These are phyloP conservation scores for Alternaria rosae DNA, from an alignment of 2,329 filamentous ascomycete genomes.

Conservation along the genomic window DNA sequence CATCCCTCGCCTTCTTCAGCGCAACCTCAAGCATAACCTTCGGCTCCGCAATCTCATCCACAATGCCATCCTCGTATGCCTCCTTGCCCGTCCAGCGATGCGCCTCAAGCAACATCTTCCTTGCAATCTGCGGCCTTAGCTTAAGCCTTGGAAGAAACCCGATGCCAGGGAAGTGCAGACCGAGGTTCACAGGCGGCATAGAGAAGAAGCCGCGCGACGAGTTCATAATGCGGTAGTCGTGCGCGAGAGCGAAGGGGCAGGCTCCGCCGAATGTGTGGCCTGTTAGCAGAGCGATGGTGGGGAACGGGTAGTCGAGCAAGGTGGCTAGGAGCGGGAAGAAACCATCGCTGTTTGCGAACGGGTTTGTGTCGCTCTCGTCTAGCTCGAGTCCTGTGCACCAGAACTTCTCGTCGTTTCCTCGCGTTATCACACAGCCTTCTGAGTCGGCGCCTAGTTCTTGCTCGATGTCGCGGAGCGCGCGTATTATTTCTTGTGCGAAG, in stretches of 20 bases:
- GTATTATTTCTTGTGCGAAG: slow-evolving; percentile 62
- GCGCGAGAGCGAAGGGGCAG: slow-evolving; percentile 57
- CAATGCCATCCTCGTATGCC: slow-evolving; percentile 61
- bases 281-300: slow-evolving; percentile 58
- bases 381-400: slow-evolving; percentile 62
- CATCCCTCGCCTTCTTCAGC: slow-evolving; percentile 55
- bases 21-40: slow-evolving; percentile 57
- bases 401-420: slow-evolving; percentile 59
- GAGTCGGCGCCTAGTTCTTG: slow-evolving; percentile 55
- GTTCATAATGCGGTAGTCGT: slow-evolving; percentile 58
- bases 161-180: slow-evolving; percentile 64
- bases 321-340: slow-evolving; percentile 64
- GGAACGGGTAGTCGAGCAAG: slow-evolving; percentile 58
- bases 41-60: slow-evolving; percentile 60
- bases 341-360: slow-evolving; percentile 64
- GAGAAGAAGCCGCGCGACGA: slow-evolving; percentile 42
- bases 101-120: slow-evolving; percentile 65
- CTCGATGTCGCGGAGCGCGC: slow-evolving; percentile 58
- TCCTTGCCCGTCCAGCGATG: slow-evolving; percentile 62
- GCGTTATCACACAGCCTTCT: slow-evolving; percentile 62
- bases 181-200: slow-evolving; percentile 62
- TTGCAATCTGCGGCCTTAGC: slow-evolving; percentile 58
- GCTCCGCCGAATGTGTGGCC: slow-evolving; percentile 60
- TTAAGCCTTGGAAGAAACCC: slow-evolving; percentile 62
- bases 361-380: slow-evolving; percentile 57